phyloP scores from a whole-genome alignment of 352 stramenopile species.

The Pythium phragmitis region DNA sequence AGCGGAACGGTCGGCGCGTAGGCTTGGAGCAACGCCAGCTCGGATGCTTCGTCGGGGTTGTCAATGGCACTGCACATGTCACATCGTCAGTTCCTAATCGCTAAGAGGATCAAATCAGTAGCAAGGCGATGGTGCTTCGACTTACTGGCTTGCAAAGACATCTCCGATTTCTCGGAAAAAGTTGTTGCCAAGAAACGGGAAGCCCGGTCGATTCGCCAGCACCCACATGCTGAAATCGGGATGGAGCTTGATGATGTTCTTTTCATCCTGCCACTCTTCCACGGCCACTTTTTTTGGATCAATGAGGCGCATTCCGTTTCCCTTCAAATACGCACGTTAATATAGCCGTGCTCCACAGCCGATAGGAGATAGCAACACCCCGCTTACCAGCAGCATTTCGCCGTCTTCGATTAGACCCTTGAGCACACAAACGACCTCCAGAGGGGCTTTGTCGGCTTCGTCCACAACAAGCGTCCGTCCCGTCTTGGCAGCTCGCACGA shows the following conservation, averaged over 20 bases:
- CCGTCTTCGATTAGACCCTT: conserved; percentile 96
- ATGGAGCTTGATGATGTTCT: conserved; percentile 90
- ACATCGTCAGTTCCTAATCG: not conserved
- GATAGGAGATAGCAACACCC: not conserved
- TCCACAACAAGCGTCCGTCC: conserved; percentile 94
- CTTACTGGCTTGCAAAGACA: conserved; percentile 91
- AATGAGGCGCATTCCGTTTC: conserved; percentile 87
- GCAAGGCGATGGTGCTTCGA: not conserved
- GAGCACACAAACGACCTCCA: conserved; percentile 94
- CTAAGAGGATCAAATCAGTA: not conserved
- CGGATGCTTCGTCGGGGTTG: conserved; percentile 89
- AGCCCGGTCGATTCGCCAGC: conserved; percentile 95
- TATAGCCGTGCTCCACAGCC: too few relatives aligned
- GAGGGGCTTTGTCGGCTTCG: conserved; percentile 96
- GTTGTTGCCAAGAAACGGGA: conserved; percentile 97
- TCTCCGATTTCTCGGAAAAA: conserved; percentile 94
- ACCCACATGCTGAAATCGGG: conserved; percentile 93
- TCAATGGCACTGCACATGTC: conserved; percentile 62
- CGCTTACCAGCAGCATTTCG: conserved; percentile 87
- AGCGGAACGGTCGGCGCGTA: conserved; percentile 87
- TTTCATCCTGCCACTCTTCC: conserved; percentile 59
- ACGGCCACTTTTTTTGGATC: conserved; percentile 66
- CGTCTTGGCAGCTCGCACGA: conserved; percentile 92
- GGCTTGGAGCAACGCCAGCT: conserved; percentile 87
- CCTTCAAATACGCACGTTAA: conserved; percentile 35